These are phyloP conservation scores for Cystofilobasidium capitatum DNA, from an alignment of 768 basidiomycete species.

Conservation along the genomic window DNA sequence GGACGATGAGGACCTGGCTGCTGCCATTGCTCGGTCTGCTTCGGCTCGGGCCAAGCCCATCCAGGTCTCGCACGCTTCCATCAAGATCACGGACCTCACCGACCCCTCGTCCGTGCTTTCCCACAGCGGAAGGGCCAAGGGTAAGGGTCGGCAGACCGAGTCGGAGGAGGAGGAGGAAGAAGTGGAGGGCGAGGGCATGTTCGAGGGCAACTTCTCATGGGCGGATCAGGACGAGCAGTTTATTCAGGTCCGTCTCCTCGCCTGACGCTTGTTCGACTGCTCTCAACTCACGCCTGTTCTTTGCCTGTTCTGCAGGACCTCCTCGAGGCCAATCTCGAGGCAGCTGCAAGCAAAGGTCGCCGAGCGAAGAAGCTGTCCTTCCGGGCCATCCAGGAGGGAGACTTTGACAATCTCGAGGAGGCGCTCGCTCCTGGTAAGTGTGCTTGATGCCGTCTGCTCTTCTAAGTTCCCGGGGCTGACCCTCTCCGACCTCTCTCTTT, in stretches of 20 bases:
- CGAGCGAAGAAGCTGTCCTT: constrained; percentile 53
- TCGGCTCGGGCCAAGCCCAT: not conserved
- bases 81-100: not conserved
- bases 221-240: constrained; percentile 54
- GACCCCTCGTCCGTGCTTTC: not conserved
- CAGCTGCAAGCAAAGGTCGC: constrained; percentile 45
- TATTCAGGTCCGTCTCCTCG: constrained; percentile 46
- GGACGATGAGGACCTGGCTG: constrained; percentile 37
- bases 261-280: not conserved
- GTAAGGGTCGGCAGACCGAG: constrained; percentile 2
- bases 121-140: constrained; percentile 6
- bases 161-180: constrained; percentile 27
- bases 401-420: constrained; percentile 39
- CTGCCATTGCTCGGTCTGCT: constrained; percentile 13
- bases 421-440: constrained; percentile 24
- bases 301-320: constrained; percentile 44
- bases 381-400: constrained; percentile 52
- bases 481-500: constrained; percentile 37
- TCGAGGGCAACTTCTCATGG: constrained; percentile 39
- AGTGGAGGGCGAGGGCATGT: constrained; percentile 32
- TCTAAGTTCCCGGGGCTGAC: constrained; percentile 7
- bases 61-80: not conserved
- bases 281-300: not conserved
- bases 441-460: constrained; percentile 45
- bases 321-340: constrained; percentile 52